Percentiles rank a stretch among this genome's conserved stretches.
phyloP scores from a whole-genome alignment of 2,329 filamentous ascomycete genomes.

The Torrubiella hemipterigena region DNA sequence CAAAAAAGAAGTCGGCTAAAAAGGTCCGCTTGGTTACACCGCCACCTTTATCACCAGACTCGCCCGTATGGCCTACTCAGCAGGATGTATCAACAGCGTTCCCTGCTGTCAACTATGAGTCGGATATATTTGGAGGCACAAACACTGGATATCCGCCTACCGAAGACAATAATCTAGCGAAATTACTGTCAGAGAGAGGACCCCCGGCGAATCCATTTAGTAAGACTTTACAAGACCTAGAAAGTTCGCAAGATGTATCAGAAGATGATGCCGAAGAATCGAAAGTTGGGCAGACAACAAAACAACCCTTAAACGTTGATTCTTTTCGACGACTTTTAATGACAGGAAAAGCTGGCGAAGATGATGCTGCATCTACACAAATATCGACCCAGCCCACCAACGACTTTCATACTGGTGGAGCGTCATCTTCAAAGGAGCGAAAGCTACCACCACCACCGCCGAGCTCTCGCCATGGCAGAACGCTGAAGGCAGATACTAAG shows the following conservation, averaged over 20 bases:
- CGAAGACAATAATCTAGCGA: too few relatives aligned
- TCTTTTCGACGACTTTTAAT: slow-evolving; percentile 66
- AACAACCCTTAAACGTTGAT: slow-evolving; percentile 56
- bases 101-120: too few relatives aligned
- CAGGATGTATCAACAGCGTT: slow-evolving; percentile 15
- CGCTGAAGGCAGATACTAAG: slow-evolving; percentile 43
- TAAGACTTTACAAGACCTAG: slow-evolving; percentile 40
- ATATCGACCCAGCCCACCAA: neutral
- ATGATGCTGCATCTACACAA: slow-evolving; percentile 1
- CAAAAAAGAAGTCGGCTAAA: slow-evolving; percentile 44
- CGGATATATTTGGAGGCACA: too few relatives aligned
- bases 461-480: slow-evolving; percentile 66
- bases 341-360: slow-evolving; percentile 48
- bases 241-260: slow-evolving; percentile 20
- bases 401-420: neutral
- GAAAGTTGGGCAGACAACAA: slow-evolving; percentile 19
- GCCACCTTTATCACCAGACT: slow-evolving; percentile 47
- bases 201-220: slow-evolving; percentile 35
- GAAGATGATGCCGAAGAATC: slow-evolving; percentile 18
- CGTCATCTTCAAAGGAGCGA: slow-evolving; percentile 19
- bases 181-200: slow-evolving; percentile 2
- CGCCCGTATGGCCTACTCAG: slow-evolving; percentile 24
- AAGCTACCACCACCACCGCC: slow-evolving; percentile 60
- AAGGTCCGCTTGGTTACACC: slow-evolving; percentile 57
- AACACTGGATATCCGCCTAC: too few relatives aligned